Base-by-base conservation (phyloP, 2,329 filamentous ascomycete species). In the Zasmidium cellare region DNA sequence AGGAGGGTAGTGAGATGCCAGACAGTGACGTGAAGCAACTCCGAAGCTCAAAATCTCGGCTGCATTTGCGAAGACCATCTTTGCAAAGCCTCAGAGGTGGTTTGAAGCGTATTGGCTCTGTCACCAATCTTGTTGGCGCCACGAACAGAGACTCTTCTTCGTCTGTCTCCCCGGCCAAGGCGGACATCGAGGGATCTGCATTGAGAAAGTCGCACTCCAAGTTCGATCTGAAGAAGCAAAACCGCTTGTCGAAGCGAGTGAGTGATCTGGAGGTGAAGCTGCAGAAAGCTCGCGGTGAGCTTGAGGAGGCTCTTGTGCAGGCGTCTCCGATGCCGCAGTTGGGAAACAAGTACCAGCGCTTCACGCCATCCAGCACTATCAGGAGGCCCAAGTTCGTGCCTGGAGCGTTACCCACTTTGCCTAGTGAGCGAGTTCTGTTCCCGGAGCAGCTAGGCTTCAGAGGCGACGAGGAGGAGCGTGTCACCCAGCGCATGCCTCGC, bases 241-340 rank as follows among this genome's bases (percentile, higher is more conserved):
- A 80, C 57, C 85, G 83, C 60, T 72, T 87, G 28, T 74, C 78
- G 44, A 85, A 84, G 72, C 79, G 82, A 53, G 84, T 87, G 25
- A 85, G 82, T 62, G 80, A 86, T 62, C 77, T 87, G 12, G 84
- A 87, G 64, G 69, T 75, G 12, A 85, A 86, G 67, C 77, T 87
- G 25, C 75, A 82, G 16, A 76, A 77, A 35, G 83, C 83, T 9
- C 77, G 82, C 31, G 77, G 77, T 50, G 81, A 87, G 69, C 76
- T 87, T 22, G 74, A 77, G 28, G 73, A 80, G 3, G 75, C 80
- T 41, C 71, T 82, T 16, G 74, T 73, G 11, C 76, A 80, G 38
- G 68, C 73, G 6, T 73, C 74, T 5, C 74, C 76, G 1, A 62
- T 72, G 18, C 76, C 76, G 0, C 67, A 72, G 14, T 51, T 78